Evolutionary conservation across 1,139 yeast genomes (phyloP), one percentile per base, ranked within the genome.

Genomic region (Candida glucosophila): DNA sequence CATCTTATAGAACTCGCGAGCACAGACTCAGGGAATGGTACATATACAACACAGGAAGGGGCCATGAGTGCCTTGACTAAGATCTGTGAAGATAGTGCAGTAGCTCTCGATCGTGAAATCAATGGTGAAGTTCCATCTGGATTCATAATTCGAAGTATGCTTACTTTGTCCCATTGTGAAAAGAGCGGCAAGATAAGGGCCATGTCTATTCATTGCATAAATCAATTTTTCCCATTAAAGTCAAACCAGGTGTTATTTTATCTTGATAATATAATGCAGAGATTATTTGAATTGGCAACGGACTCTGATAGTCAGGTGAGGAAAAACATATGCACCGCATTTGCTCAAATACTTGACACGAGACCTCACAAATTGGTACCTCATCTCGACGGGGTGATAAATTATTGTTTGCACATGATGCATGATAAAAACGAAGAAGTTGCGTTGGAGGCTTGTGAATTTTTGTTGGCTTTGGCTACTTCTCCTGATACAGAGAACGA

Each of bases 381-480:
- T 6, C 94, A 88, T 47, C 52, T 90, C 32, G 76, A 70, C 30
- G 97, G 97, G 4, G 86, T 90, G 11, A 71, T 90, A 26, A 73
- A 77, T 39, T 90, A 82, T 56, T 77, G 90, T 46, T 54, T 85
- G 31, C 96, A 88, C 49, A 71, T 88, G 35, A 75, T 90, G 59
- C 70, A 71, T 34, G 75, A 69, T 36, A 51, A 54, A 18, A 55
- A 58, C 6, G 92, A 81, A 35, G 77, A 67, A 29, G 92, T 86
- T 20, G 81, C 95, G 0, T 60, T 86, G 26, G 95, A 86, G 48
- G 97, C 95, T 3, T 85, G 95, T 52, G 98, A 90, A 54, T 86
- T 90, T 42, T 59, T 92, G 35, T 65, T 90, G 27, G 76, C 82
- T 2, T 63, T 90, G 30, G 75, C 93, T 1, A 79, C 85, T 8